Percentiles rank a stretch among this genome's conserved stretches.
These are phyloP conservation scores for Naganishia sp. DNA, from an alignment of 1,284 basidiomycete genomes.

Conservation along the genomic window DNA sequence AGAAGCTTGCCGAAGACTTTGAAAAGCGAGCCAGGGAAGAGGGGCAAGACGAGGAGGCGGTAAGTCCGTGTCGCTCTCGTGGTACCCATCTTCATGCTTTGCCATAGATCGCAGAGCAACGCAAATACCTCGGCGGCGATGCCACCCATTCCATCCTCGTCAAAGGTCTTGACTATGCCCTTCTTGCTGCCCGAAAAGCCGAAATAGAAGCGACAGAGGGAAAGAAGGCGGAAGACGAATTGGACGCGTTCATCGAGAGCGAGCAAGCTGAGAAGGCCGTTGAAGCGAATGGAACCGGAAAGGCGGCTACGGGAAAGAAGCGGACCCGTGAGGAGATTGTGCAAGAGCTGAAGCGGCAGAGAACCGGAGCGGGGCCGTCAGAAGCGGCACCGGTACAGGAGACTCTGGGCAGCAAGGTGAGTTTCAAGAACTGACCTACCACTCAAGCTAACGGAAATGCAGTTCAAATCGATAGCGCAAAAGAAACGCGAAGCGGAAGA, in stretches of 20 bases:
- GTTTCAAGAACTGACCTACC: conserved; percentile 12
- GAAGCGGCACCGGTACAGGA: conserved; percentile 34
- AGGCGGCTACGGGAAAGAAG: conserved; percentile 55
- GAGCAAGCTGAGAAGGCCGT: conserved; percentile 27
- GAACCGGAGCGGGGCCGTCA: conserved; percentile 43
- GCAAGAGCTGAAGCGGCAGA: conserved; percentile 68
- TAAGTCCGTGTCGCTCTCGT: conserved; percentile 35
- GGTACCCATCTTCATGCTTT: conserved; percentile 11
- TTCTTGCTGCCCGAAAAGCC: conserved; percentile 80
- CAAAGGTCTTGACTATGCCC: conserved; percentile 81
- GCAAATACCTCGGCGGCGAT: conserved; percentile 84
- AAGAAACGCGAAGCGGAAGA: conserved; percentile 59
- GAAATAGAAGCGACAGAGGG: conserved; percentile 58
- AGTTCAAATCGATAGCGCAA: conserved; percentile 51
- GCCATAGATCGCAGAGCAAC: conserved; percentile 68
- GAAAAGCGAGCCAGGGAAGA: conserved; percentile 64
- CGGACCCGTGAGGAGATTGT: conserved; percentile 72
- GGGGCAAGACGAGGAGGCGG: conserved; percentile 63
- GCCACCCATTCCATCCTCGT: conserved; percentile 79
- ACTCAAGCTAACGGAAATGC: neutral
- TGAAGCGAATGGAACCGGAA: conserved; percentile 21
- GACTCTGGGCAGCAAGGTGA: conserved; percentile 44
- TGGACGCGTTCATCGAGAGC: conserved; percentile 60
- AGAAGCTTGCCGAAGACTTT: conserved; percentile 76
- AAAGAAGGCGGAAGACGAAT: conserved; percentile 69